Percentiles rank a stretch among this genome's conserved stretches.
Evolutionary conservation across 2,329 filamentous ascomycete species (phyloP).

Genomic region (Penicillium frequentans): DNA sequence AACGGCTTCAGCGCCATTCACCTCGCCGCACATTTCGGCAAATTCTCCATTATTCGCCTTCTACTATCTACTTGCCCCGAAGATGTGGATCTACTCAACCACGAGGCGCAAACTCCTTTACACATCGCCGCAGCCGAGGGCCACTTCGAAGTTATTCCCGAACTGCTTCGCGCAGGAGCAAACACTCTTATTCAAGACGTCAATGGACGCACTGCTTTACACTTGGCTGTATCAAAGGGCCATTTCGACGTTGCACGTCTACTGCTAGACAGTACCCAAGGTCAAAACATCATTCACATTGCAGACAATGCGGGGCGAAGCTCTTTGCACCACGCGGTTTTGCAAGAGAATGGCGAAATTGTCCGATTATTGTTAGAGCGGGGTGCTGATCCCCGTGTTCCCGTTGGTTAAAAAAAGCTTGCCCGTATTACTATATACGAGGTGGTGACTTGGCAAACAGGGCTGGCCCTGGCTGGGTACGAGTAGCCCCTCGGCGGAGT

Average conservation of each 20-base stretch:
- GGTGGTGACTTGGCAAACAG: background rate
- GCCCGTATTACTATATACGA: background rate
- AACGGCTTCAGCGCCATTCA: slow-evolving; percentile 1
- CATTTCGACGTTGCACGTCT: background rate
- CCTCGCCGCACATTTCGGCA: background rate
- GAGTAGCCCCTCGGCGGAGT: background rate
- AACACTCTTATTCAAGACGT: background rate
- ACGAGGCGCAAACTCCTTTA: slow-evolving; percentile 1
- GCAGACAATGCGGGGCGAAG: background rate
- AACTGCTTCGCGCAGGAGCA: background rate
- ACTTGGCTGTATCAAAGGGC: background rate
- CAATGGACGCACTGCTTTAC: background rate
- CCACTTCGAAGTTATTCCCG: background rate
- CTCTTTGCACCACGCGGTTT: background rate
- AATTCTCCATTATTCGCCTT: slow-evolving; percentile 1
- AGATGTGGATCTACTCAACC: background rate
- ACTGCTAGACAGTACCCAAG: background rate
- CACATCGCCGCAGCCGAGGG: background rate
- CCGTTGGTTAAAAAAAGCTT: background rate
- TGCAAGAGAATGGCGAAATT: background rate
- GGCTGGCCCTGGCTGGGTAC: background rate
- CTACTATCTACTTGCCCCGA: background rate
- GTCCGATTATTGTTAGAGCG: background rate
- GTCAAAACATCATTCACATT: background rate
- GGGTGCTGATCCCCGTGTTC: background rate